A percentile compares a stretch with the other conserved stretches of the same genome.
Evolutionary conservation across 106 monocot species (phyloP).

Genomic region (Hemerocallis citrina): DNA sequence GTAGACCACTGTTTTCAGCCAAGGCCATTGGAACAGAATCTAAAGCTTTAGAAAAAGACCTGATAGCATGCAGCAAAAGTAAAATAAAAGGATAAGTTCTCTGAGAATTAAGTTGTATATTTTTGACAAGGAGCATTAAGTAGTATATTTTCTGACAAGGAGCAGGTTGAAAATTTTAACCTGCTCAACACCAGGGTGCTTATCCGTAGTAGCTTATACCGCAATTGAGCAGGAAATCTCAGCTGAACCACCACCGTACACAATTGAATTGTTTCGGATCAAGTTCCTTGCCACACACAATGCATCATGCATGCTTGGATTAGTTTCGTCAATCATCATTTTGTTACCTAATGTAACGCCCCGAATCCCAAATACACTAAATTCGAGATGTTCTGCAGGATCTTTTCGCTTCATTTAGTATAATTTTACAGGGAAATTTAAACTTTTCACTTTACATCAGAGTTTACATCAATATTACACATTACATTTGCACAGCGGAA

Average conservation of each 20-base stretch:
- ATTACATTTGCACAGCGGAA: too few species aligned
- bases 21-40: conserved; percentile 87
- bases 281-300: conserved; percentile 94
- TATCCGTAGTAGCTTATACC: conserved; percentile 86
- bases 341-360: too few species aligned
- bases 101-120: not conserved
- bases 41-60: conserved; percentile 89
- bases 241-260: conserved; percentile 97
- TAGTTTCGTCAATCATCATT: conserved; percentile 98
- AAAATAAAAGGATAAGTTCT: not conserved
- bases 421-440: too few species aligned
- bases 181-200: conserved; percentile 91
- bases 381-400: too few species aligned
- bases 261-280: conserved; percentile 93
- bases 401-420: too few species aligned
- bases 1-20: conserved; percentile 91
- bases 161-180: conserved; percentile 14
- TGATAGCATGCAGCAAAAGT: conserved; percentile 76
- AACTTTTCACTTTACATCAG: too few species aligned
- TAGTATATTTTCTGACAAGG: too few species aligned
- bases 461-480: too few species aligned
- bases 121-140: too few species aligned
- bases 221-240: conserved; percentile 96
- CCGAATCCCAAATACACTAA: too few species aligned
- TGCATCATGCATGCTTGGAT: conserved; percentile 88